Base-by-base conservation (phyloP, 2,329 filamentous ascomycete genomes). In the Daldinia sp. region DNA sequence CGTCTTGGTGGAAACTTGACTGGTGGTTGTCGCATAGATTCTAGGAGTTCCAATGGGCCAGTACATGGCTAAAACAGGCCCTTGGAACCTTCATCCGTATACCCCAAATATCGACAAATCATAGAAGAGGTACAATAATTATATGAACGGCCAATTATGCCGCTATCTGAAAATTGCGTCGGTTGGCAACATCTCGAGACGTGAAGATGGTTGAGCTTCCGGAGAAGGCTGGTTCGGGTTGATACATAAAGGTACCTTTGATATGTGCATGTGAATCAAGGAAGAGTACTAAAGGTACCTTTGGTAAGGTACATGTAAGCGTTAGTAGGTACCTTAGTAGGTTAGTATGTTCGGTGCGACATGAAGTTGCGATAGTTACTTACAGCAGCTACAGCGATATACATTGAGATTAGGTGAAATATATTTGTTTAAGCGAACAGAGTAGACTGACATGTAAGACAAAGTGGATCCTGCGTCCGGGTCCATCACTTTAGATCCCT, bases 1-100 rank as follows among this genome's bases (percentile, higher is more conserved):
- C 72, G 84, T 63, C 53, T 70, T 80, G 63, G 82, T 80, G 62
- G 84, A 80, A 73, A 84, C 81, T 79, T 86, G 85, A 77, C 87
- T 88, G 82, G 89, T 92, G 82, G 86, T 92, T 75, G 92, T 92
- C 78, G 92, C 90, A 84, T 93, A 95, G 79, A 94, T 90, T 79
- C 90, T 90, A 78, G 93, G 92, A 79, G 92, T 92, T 80, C 92
- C 93, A 80, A 94, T 88, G 77, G 93, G 93, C 93, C 93, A 97
- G 87, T 97, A 97, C 93, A 96, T 97, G 85, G 83, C 85, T 77
- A 73, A 76, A 73, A 71, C 69, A 73, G 76, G 75, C 76, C 72
- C 65, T 63, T 72, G 67, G 74, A 74, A 79, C 75, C 77, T 76
- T 77, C 77, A 78, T 78, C 75, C 76, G 74, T 63, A 58, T 74